Conservation (phyloP, 768 basidiomycete species). For the Auriscalpium vulgare region DNA sequence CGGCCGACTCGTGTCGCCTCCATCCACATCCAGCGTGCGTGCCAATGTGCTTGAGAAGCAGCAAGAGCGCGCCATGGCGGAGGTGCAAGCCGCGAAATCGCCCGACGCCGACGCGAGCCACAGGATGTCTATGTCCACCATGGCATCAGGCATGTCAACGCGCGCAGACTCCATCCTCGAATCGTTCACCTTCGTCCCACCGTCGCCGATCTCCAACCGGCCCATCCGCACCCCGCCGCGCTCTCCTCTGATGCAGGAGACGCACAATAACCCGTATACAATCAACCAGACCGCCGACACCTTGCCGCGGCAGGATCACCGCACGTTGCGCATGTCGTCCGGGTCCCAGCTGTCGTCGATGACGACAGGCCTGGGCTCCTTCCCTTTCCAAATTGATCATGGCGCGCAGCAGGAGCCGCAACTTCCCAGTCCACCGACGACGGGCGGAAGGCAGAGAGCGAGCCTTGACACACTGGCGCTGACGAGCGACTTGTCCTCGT, state of each 20-base stretch:
- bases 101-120: constrained; percentile 33
- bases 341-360: constrained; percentile 71
- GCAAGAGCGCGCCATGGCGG: constrained; percentile 54
- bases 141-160: constrained; percentile 59
- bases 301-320: constrained; percentile 30
- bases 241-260: constrained; percentile 61
- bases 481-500: constrained; percentile 77
- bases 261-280: neutral
- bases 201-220: constrained; percentile 80
- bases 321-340: constrained; percentile 61
- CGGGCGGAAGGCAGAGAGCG: constrained; percentile 53
- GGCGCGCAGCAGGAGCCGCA: constrained; percentile 22
- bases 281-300: neutral
- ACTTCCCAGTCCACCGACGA: neutral
- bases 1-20: constrained; percentile 50
- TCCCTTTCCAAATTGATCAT: constrained; percentile 81
- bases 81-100: constrained; percentile 48
- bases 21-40: constrained; percentile 15
- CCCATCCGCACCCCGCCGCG: constrained; percentile 69
- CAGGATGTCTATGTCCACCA: constrained; percentile 26
- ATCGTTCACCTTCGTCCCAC: constrained; percentile 84
- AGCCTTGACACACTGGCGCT: constrained; percentile 81
- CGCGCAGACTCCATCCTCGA: constrained; percentile 80
- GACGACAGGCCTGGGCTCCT: constrained; percentile 75
- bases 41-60: constrained; percentile 47